Evolutionary conservation across 2,329 filamentous ascomycete genomes (phyloP).

Genomic region (Hymenoscyphus occultus): DNA sequence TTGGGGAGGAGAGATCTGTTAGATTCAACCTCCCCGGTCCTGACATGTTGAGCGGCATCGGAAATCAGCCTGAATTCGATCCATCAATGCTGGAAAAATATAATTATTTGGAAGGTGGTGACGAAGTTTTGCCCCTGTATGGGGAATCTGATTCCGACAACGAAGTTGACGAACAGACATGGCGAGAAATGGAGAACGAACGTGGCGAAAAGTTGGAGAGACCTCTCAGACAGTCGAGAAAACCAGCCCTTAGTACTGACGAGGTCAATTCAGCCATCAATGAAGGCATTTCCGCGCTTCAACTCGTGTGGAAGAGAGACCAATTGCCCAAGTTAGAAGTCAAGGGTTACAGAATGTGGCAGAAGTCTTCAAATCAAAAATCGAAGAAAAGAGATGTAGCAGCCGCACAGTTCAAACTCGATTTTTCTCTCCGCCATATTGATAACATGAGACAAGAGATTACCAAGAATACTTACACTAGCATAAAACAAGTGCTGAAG

Average conservation of each 20-base stretch:
- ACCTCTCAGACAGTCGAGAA: conserved; percentile 33
- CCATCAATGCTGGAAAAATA: conserved; percentile 41
- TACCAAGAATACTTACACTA: conserved; percentile 50
- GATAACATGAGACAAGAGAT: conserved; percentile 54
- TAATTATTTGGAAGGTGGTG: conserved; percentile 39
- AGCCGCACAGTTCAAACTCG: conserved; percentile 42
- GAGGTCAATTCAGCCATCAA: conserved; percentile 54
- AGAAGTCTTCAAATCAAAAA: conserved; percentile 45
- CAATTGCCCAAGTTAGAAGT: conserved; percentile 54
- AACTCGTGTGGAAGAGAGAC: conserved; percentile 54
- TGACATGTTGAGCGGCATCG: conserved; percentile 11
- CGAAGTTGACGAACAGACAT: conserved; percentile 57
- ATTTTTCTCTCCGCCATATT: conserved; percentile 50
- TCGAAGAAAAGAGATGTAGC: conserved; percentile 43
- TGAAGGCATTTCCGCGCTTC: conserved; percentile 49
- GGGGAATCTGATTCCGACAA: conserved; percentile 53
- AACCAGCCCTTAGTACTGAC: conserved; percentile 41
- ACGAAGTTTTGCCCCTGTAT: conserved; percentile 48
- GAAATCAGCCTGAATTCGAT: conserved; percentile 23
- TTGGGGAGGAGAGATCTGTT: conserved; percentile 9
- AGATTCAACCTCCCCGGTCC: conserved; percentile 21
- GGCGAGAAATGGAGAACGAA: conserved; percentile 60
- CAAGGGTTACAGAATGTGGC: conserved; percentile 63
- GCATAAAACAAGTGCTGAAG: conserved; percentile 48
- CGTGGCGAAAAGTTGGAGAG: conserved; percentile 31